Percentiles rank a stretch among this genome's conserved stretches.
Evolutionary conservation across 2,329 filamentous ascomycete genomes (phyloP).

Genomic region (Plectosphaerella cucumerina): DNA sequence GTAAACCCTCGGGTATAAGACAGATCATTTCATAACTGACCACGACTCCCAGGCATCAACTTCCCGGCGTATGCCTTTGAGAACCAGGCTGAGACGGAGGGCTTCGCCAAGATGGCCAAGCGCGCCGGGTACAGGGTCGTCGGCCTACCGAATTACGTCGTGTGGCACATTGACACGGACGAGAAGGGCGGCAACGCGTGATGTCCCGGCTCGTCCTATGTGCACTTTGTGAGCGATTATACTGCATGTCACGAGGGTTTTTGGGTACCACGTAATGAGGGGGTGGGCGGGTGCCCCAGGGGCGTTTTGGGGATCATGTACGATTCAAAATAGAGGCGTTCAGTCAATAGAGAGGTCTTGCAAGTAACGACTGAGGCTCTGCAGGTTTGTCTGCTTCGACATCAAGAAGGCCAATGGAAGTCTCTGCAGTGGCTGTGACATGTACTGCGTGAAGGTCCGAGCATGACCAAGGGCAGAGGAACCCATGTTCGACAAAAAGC

Average conservation of each 20-base stretch:
- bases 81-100: conserved; percentile 98
- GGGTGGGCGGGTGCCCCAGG: no score
- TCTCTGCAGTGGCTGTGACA: no score
- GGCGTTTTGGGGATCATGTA: no score
- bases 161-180: conserved; percentile 97
- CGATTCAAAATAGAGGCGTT: not conserved
- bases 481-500: not conserved
- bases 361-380: no score
- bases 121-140: conserved; percentile 88
- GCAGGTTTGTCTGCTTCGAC: no score
- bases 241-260: not conserved
- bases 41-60: conserved; percentile 77
- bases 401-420: no score
- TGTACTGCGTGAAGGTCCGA: no score
- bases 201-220: conserved; percentile 1
- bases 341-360: conserved; percentile 6
- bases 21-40: not conserved
- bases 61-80: conserved; percentile 96
- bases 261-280: no score
- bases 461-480: no score
- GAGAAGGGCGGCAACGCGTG: conserved; percentile 82
- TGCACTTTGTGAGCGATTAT: not conserved
- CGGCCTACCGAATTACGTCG: conserved; percentile 93
- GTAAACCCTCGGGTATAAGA: conserved; percentile 12
- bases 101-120: conserved; percentile 98